A percentile compares a stretch with the other conserved stretches of the same genome.
Conservation (phyloP, 2,329 filamentous ascomycete species). For the Keithomyces neogunnii region DNA sequence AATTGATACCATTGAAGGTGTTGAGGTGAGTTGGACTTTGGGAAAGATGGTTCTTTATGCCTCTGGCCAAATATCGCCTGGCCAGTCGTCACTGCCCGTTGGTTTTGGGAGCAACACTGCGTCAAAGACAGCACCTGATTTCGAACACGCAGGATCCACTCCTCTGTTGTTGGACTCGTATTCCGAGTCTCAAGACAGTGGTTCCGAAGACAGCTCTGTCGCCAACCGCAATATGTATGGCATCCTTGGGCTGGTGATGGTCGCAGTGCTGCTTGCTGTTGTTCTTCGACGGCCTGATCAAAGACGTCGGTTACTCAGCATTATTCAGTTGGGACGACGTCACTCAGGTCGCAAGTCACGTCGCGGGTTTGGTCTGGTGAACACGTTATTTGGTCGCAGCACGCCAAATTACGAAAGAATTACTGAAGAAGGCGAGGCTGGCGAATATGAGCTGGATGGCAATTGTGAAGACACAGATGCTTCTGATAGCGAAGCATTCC, state of each 20-base stretch:
- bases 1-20: slow-evolving; percentile 81
- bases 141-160: slow-evolving; percentile 68
- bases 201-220: neutral
- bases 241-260: slow-evolving; percentile 32
- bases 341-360: slow-evolving; percentile 30
- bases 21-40: slow-evolving; percentile 94
- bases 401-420: slow-evolving; percentile 69
- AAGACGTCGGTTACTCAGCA: slow-evolving; percentile 31
- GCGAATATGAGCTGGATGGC: slow-evolving; percentile 70
- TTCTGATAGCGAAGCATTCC: slow-evolving; percentile 51
- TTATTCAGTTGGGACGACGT: slow-evolving; percentile 20
- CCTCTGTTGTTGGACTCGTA: slow-evolving; percentile 22
- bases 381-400: slow-evolving; percentile 57
- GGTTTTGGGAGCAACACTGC: slow-evolving; percentile 85
- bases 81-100: slow-evolving; percentile 55
- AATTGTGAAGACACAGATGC: slow-evolving; percentile 56
- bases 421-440: slow-evolving; percentile 66
- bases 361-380: slow-evolving; percentile 43
- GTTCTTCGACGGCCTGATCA: slow-evolving; percentile 75
- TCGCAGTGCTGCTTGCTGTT: slow-evolving; percentile 61
- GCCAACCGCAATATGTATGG: neutral
- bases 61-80: slow-evolving; percentile 72
- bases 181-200: slow-evolving; percentile 32
- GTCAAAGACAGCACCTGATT: slow-evolving; percentile 60
- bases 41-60: slow-evolving; percentile 96